Percentiles rank a stretch among this genome's conserved stretches.
These are phyloP conservation scores for Haplographium delicatum DNA, from an alignment of 495 filamentous ascomycete species.

Conservation along the genomic window DNA sequence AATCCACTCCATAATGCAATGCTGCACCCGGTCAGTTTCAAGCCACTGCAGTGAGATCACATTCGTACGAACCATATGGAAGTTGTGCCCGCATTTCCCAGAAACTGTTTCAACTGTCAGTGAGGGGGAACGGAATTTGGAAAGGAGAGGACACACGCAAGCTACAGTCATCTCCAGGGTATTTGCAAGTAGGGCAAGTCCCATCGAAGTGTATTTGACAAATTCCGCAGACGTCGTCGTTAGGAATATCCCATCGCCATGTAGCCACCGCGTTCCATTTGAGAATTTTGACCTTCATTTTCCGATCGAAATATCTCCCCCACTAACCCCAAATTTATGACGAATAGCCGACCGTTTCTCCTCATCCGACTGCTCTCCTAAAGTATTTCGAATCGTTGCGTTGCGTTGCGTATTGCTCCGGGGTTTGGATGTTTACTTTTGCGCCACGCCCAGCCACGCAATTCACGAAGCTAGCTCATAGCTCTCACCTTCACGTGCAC, in stretches of 20 bases:
- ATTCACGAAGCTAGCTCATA: too few relatives aligned
- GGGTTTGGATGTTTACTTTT: slow-evolving; percentile 3
- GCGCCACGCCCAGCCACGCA: too few relatives aligned
- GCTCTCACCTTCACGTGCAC: slow-evolving; percentile 17
- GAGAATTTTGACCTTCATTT: slow-evolving; percentile 91
- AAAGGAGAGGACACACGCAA: slow-evolving; percentile 55
- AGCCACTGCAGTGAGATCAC: background rate
- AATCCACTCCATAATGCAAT: slow-evolving; percentile 95
- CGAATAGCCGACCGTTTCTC: too few relatives aligned
- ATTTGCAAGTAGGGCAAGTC: slow-evolving; percentile 96
- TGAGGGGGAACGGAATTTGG: background rate
- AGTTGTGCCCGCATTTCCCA: slow-evolving; percentile 93
- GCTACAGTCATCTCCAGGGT: slow-evolving; percentile 91
- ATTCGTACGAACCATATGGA: slow-evolving; percentile 73
- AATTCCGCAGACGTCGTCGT: slow-evolving; percentile 97
- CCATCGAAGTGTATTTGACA: slow-evolving; percentile 97
- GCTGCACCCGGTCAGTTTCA: slow-evolving; percentile 46
- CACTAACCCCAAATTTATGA: too few relatives aligned
- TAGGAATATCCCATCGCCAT: slow-evolving; percentile 97
- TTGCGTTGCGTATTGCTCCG: too few relatives aligned
- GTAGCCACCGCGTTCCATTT: slow-evolving; percentile 90
- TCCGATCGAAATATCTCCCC: too few relatives aligned
- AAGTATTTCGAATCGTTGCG: too few relatives aligned
- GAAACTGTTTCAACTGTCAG: slow-evolving; percentile 54
- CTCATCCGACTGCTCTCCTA: too few relatives aligned